A percentile compares a stretch with the other conserved stretches of the same genome.
Evolutionary conservation across 2,329 filamentous ascomycete species (phyloP).

Genomic region (Chrysoporthe cubensis): DNA sequence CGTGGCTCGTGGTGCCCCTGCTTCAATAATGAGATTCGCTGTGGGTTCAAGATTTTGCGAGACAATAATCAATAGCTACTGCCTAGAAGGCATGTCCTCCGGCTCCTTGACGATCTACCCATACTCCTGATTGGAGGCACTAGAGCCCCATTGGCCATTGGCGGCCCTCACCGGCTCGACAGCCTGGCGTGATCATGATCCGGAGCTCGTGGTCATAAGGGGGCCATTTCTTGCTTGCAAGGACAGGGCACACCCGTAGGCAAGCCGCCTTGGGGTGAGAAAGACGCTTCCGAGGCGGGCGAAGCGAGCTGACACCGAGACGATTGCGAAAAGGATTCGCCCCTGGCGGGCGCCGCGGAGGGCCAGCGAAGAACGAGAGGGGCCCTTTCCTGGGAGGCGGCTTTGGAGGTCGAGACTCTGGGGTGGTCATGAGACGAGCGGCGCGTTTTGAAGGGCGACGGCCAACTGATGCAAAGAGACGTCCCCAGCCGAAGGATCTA

Average conservation of each 20-base stretch:
- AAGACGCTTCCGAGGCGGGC: neutral
- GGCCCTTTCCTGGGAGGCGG: neutral
- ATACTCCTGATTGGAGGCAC: neutral
- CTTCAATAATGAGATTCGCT: conserved; percentile 4
- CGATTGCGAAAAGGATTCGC: neutral
- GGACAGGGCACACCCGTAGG: neutral
- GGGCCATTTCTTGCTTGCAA: neutral
- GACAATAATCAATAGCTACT: neutral
- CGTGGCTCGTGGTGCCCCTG: neutral
- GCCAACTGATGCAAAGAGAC: neutral
- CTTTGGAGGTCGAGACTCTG: neutral
- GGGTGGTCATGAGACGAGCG: neutral
- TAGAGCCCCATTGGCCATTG: conserved; percentile 4
- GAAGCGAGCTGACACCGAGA: conserved; percentile 7
- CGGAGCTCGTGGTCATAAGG: neutral
- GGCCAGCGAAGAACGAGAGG: neutral
- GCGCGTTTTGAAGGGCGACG: neutral
- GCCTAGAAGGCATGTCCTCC: neutral
- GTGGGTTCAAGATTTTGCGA: neutral
- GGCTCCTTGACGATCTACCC: neutral
- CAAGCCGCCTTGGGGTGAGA: neutral
- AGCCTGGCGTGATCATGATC: neutral
- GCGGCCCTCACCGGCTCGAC: neutral
- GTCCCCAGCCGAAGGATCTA: neutral
- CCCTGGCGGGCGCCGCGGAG: neutral